A percentile compares a stretch with the other conserved stretches of the same genome.
Conservation (phyloP, 352 stramenopile species). For the Thraustochytrium sp. region DNA sequence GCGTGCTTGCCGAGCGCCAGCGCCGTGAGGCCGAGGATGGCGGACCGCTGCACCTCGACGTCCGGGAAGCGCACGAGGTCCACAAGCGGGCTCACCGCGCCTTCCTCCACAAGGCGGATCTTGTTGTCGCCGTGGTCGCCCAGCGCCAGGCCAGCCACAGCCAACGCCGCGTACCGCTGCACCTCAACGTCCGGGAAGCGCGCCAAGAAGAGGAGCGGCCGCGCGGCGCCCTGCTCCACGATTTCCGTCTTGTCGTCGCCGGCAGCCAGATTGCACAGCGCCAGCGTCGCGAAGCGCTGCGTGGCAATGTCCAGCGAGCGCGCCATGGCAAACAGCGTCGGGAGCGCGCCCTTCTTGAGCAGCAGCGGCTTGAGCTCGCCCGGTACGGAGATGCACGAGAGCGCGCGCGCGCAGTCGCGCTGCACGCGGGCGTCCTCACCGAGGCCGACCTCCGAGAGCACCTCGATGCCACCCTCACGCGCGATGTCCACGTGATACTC, state of each 20-base stretch:
- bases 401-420: conserved; percentile 77
- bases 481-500: conserved; percentile 81
- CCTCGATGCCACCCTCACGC: conserved; percentile 69
- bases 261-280: conserved; percentile 83
- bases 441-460: conserved; percentile 64
- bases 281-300: conserved; percentile 87
- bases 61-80: conserved; percentile 89
- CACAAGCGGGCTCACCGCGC: conserved; percentile 79
- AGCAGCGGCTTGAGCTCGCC: conserved; percentile 72
- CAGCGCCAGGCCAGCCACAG: conserved; percentile 80
- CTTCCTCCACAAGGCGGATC: conserved; percentile 80
- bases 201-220: conserved; percentile 85
- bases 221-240: conserved; percentile 79
- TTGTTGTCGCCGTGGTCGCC: conserved; percentile 86
- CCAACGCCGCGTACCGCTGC: conserved; percentile 84
- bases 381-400: conserved; percentile 81
- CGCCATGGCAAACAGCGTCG: conserved; percentile 83
- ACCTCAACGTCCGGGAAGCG: conserved; percentile 90
- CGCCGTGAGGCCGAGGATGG: conserved; percentile 80
- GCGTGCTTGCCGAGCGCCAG: conserved; percentile 73
- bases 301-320: conserved; percentile 81
- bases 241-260: conserved; percentile 76
- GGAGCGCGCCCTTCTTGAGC: conserved; percentile 68
- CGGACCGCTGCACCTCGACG: conserved; percentile 81
- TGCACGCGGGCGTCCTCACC: conserved; percentile 82